Percentiles rank a stretch among this genome's conserved stretches.
Evolutionary conservation across 2,329 filamentous ascomycete species (phyloP).

Genomic region (Verticillium klebahnii): DNA sequence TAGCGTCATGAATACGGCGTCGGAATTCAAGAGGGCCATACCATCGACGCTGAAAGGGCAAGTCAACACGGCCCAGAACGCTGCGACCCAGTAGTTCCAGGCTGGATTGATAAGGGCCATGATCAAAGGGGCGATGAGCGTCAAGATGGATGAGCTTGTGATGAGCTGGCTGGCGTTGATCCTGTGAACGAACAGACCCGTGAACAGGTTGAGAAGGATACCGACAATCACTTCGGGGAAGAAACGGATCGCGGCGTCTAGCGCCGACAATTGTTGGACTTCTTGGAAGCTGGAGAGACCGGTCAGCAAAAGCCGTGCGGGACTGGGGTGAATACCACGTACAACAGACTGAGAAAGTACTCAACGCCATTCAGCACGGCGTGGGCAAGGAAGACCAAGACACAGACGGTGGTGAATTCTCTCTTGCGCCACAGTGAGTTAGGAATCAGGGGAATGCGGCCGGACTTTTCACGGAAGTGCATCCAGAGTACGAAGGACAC

Average conservation of each 20-base stretch:
- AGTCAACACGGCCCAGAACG: slow-evolving; percentile 28
- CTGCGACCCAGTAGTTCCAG: slow-evolving; percentile 39
- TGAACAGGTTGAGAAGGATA: slow-evolving; percentile 25
- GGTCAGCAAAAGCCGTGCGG: background rate
- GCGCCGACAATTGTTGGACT: slow-evolving; percentile 32
- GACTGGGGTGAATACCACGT: slow-evolving; percentile 5
- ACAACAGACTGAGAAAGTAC: slow-evolving; percentile 36
- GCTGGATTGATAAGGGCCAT: slow-evolving; percentile 39
- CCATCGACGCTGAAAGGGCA: slow-evolving; percentile 25
- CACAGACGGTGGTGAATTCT: slow-evolving; percentile 46
- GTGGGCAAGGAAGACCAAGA: slow-evolving; percentile 36
- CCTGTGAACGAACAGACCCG: slow-evolving; percentile 29
- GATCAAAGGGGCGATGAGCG: slow-evolving; percentile 34
- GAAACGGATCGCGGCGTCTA: slow-evolving; percentile 35
- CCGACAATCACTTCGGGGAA: slow-evolving; percentile 31
- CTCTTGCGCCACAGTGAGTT: slow-evolving; percentile 53
- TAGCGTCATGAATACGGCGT: background rate
- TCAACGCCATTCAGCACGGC: slow-evolving; percentile 39
- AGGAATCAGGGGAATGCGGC: slow-evolving; percentile 34
- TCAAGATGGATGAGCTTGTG: slow-evolving; percentile 25
- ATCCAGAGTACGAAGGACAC: slow-evolving; percentile 1
- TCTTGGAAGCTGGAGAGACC: slow-evolving; percentile 33
- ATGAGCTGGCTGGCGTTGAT: slow-evolving; percentile 25
- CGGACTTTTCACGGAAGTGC: background rate
- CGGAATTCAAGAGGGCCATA: background rate